Conservation (phyloP, 257 asterid genomes). For the Voacanga thouarsii region DNA sequence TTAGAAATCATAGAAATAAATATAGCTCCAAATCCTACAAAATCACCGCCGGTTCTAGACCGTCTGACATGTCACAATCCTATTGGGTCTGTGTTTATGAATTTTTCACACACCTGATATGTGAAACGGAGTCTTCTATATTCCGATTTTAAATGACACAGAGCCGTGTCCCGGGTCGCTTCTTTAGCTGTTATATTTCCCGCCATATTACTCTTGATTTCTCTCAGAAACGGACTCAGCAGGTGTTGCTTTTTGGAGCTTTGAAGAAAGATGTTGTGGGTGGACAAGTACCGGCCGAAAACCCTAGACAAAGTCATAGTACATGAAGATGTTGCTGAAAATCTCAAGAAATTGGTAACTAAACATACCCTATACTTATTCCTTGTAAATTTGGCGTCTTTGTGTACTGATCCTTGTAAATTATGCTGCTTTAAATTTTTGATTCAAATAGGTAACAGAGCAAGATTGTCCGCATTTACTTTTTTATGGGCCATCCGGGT, state of each 20-base stretch:
- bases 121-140: too few relatives aligned
- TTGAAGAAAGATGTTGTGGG: conserved; percentile 77
- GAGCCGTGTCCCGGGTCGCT: background rate
- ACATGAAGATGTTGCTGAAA: conserved; percentile 79
- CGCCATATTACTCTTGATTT: background rate
- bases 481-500: conserved; percentile 92
- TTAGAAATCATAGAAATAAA: too few relatives aligned
- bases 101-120: too few relatives aligned
- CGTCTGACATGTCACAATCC: too few relatives aligned
- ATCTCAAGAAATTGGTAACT: conserved; percentile 83
- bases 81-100: too few relatives aligned
- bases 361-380: background rate
- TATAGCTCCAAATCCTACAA: too few relatives aligned
- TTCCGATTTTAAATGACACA: too few relatives aligned
- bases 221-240: background rate
- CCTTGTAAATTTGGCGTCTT: background rate
- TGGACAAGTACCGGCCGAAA: conserved; percentile 93
- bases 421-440: background rate
- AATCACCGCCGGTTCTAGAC: too few relatives aligned
- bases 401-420: conserved; percentile 1
- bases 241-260: background rate
- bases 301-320: conserved; percentile 81
- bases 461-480: conserved; percentile 96
- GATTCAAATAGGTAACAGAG: conserved; percentile 58
- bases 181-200: background rate